A percentile compares a stretch with the other conserved stretches of the same genome.
These are phyloP conservation scores for Pestalotiopsis sp. DNA, from an alignment of 2,329 filamentous ascomycete species.

Conservation along the genomic window DNA sequence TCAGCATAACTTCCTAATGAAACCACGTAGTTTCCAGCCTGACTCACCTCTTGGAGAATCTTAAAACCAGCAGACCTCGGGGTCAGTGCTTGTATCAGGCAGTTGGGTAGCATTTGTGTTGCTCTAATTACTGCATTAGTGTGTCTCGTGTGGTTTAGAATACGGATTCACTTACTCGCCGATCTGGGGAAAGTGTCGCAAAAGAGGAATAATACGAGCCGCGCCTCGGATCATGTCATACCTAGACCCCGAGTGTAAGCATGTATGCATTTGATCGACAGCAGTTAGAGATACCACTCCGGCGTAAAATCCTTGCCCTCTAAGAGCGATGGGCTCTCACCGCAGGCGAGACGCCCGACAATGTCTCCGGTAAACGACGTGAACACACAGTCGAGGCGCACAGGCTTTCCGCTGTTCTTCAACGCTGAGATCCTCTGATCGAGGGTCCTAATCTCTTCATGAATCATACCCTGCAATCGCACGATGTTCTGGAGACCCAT, in stretches of 20 bases:
- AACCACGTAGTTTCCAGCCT: not conserved
- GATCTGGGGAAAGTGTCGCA: slow-evolving; percentile 7
- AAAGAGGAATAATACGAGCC: slow-evolving; percentile 6
- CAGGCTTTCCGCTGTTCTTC: not conserved
- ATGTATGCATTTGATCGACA: not conserved
- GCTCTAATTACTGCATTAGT: not conserved
- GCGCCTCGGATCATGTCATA: slow-evolving; percentile 9
- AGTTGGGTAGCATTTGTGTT: not conserved
- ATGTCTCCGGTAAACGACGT: slow-evolving; percentile 15
- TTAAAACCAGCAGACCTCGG: slow-evolving; percentile 6
- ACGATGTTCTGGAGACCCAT: slow-evolving; percentile 16
- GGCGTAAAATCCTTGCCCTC: slow-evolving; percentile 17
- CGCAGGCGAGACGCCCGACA: slow-evolving; percentile 17
- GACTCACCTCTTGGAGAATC: slow-evolving; percentile 7
- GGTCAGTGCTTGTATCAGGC: not conserved
- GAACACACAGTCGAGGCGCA: slow-evolving; percentile 14
- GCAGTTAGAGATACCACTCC: slow-evolving; percentile 13
- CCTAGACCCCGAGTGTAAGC: not conserved
- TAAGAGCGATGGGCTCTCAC: slow-evolving; percentile 17
- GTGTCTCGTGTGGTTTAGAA: not conserved
- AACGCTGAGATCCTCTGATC: slow-evolving; percentile 13
- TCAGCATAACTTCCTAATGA: not conserved
- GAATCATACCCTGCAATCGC: slow-evolving; percentile 12
- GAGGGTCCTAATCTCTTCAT: slow-evolving; percentile 16
- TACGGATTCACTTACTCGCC: not conserved